Evolutionary conservation across 371 early-diverging fungal genomes (phyloP), one percentile per base, ranked within the genome.

Genomic region (Choanephora cucurbitarum): DNA sequence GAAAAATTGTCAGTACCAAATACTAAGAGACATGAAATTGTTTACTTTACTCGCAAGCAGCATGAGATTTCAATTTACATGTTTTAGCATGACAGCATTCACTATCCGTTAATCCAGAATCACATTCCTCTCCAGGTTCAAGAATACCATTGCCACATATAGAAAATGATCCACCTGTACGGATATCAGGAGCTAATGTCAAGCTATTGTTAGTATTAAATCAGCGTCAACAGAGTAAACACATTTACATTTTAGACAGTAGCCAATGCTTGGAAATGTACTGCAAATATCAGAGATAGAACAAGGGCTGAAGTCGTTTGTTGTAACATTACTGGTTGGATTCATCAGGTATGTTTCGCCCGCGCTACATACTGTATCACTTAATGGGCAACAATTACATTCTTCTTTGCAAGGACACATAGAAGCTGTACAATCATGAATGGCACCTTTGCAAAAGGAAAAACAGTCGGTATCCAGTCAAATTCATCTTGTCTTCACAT

Each of bases 101-200:
- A 55, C 86, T 87, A 24, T 83, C 89, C 15, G 79, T 67, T 6
- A 81, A 77, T 11, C 96, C 96, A 64, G 95, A 92, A 71, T 97
- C 98, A 67, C 98, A 97, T 53, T 97, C 90, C 71, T 97, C 98
- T 44, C 89, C 89, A 0, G 73, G 70, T 66, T 97, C 98, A 52
- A 86, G 76, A 47, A 97, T 87, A 6, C 98, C 97, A 73, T 97
- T 96, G 28, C 98, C 98, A 67, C 98, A 97, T 66, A 95, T 87
- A 31, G 87, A 60, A 52, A 71, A 71, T 14, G 74, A 60, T 28
- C 64, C 64, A 19, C 61, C 66, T 8, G 64, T 61, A 17, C 65
- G 59, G 14, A 64, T n/a, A 39, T 70, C 70, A 21, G 76, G 73
- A 2, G 66, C 75, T 74, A n/a, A n/a, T n/a, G n/a, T n/a, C n/a